A percentile compares a stretch with the other conserved stretches of the same genome.
Evolutionary conservation across 352 stramenopile species (phyloP).

Genomic region (Pythium insidiosum): DNA sequence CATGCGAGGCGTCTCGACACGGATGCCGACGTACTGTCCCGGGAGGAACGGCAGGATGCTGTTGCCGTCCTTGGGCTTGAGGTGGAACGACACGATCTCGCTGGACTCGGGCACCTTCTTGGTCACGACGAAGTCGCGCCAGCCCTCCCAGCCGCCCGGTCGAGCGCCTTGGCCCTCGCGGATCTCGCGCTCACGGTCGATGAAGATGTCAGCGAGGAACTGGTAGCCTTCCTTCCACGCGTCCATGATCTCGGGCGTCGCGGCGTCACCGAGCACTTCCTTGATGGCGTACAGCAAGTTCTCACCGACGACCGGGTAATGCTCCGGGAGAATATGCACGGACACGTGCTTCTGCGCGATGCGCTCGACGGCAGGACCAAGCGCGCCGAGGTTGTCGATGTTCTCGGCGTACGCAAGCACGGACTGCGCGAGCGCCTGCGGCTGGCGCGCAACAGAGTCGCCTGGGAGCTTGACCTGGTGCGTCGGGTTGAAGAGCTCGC

Average conservation of each 20-base stretch:
- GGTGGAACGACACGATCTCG: conserved; percentile 52
- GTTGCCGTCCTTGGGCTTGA: conserved; percentile 29
- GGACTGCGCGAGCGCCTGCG: conserved; percentile 38
- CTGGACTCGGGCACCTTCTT: conserved; percentile 37
- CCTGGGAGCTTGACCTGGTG: conserved; percentile 40
- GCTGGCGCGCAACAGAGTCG: conserved; percentile 32
- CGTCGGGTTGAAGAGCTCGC: conserved; percentile 65
- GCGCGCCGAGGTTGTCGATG: conserved; percentile 40
- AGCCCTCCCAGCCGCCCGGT: conserved; percentile 44
- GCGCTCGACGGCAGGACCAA: conserved; percentile 36
- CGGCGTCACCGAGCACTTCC: conserved; percentile 34
- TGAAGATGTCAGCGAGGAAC: conserved; percentile 52
- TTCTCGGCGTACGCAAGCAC: conserved; percentile 58
- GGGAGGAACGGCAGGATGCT: conserved; percentile 34
- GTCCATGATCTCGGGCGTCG: conserved; percentile 46
- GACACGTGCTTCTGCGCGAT: conserved; percentile 62
- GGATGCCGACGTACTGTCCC: conserved; percentile 52
- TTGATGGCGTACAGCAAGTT: conserved; percentile 53
- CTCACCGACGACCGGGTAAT: conserved; percentile 58
- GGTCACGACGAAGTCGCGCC: conserved; percentile 43
- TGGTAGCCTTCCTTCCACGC: conserved; percentile 51
- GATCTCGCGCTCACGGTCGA: conserved; percentile 36
- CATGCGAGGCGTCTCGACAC: conserved; percentile 27
- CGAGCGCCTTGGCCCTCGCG: conserved; percentile 23
- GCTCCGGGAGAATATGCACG: conserved; percentile 50